Base-by-base conservation (phyloP, 441 rosid genomes). In the Cnidoscolus chayamansa region DNA sequence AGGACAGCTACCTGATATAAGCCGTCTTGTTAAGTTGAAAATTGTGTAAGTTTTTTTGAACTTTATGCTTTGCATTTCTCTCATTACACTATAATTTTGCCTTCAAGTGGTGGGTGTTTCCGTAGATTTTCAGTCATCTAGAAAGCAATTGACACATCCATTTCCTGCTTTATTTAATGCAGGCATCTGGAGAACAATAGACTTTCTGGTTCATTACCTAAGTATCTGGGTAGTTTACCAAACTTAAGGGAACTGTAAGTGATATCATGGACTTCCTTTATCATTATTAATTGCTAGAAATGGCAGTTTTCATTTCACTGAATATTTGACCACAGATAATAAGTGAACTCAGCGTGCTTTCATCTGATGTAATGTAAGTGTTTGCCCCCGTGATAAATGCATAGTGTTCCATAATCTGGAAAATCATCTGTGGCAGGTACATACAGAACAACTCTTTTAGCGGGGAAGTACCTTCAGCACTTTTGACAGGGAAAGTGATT, bases 131-230 rank as follows among this genome's bases (percentile, higher is more conserved):
- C 11, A 4, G 58, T 37, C 45, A 32, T 47, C 25, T 70, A 10
- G 30, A 53, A 47, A 20, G 50, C 17, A 57, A 56, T 31, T 68
- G 58, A 43, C 66, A n/a, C 25, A 57, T 62, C 72, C 72, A 53
- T 72, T 62, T 50, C 63, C 72, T 30, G 12, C 59, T 56, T 63
- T 65, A 45, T 67, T 77, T 68, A 61, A 56, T 77, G 81, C 82
- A 95, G 99, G 83, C 99, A 95, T 83, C 79, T 95, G 69, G 99
- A 91, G 85, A 92, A 88, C 86, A 95, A 95, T 76, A 73, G 83
- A 68, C 82, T 92, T 68, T 85, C 69, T 10, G 99, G 97, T 68
- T 79, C 86, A 17, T 81, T 95, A 71, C 98, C 99, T 65, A 73
- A 88, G 67, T 88, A 76, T 84, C 82, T 88, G 40, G 86, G 79